A percentile compares a stretch with the other conserved stretches of the same genome.
phyloP scores from a whole-genome alignment of 371 early-diverging fungal genomes.

The Apophysomyces elegans region DNA sequence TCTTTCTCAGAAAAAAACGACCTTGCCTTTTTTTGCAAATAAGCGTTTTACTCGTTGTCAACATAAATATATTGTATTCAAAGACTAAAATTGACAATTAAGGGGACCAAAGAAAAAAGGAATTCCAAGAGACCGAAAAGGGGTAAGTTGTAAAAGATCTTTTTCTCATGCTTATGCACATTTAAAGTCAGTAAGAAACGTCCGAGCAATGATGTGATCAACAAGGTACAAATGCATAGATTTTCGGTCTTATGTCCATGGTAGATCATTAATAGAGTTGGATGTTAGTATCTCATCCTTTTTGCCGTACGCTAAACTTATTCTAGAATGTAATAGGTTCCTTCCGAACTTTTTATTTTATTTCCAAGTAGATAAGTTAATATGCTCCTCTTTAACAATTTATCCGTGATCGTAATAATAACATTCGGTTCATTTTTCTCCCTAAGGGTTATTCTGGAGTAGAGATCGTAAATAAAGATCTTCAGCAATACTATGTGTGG shows the following conservation, averaged over 20 bases:
- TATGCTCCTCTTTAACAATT: neutral
- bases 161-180: neutral
- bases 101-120: neutral
- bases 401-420: neutral
- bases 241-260: slow-evolving; percentile 5
- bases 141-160: neutral
- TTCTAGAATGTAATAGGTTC: neutral
- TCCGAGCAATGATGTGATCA: slow-evolving; percentile 7
- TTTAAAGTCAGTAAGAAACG: neutral
- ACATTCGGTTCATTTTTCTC: slow-evolving; percentile 2
- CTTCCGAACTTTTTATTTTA: neutral
- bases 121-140: neutral
- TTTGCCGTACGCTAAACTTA: neutral
- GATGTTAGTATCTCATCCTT: neutral
- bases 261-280: neutral
- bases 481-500: neutral
- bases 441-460: neutral
- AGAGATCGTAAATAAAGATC: neutral
- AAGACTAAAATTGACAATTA: slow-evolving; percentile 5
- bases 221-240: slow-evolving; percentile 1
- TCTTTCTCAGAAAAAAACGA: neutral
- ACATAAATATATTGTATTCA: neutral
- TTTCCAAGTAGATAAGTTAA: neutral
- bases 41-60: neutral
- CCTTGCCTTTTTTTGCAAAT: neutral